Conservation (phyloP, 495 filamentous ascomycete species). For the Aspergillus carlsbadensis region DNA sequence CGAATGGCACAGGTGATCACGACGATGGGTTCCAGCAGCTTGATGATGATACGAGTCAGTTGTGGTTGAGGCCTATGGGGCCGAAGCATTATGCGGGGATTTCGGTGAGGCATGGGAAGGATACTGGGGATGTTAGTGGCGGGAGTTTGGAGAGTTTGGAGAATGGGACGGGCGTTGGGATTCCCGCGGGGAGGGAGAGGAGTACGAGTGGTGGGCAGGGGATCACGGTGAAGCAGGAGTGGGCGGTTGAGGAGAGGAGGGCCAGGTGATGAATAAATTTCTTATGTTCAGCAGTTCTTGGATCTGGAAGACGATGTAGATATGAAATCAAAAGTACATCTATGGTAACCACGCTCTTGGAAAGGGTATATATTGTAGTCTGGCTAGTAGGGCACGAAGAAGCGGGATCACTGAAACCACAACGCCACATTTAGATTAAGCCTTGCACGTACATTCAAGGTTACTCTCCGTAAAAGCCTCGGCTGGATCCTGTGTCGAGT, state of each 20-base stretch:
- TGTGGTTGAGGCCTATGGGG: conserved; percentile 13
- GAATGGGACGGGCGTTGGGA: background rate
- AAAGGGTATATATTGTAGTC: too few relatives aligned
- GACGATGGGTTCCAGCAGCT: conserved; percentile 2
- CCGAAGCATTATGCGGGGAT: conserved; percentile 7
- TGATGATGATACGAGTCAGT: conserved; percentile 12
- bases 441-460: too few relatives aligned
- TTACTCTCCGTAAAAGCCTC: too few relatives aligned
- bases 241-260: background rate
- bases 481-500: too few relatives aligned
- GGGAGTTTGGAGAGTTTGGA: background rate
- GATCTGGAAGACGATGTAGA: too few relatives aligned
- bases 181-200: background rate
- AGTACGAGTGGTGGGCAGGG: background rate
- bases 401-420: too few relatives aligned
- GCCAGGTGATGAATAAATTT: background rate
- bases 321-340: too few relatives aligned
- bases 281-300: too few relatives aligned
- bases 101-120: background rate
- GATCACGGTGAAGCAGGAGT: conserved; percentile 2
- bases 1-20: background rate
- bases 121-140: background rate
- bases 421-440: too few relatives aligned
- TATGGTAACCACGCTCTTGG: too few relatives aligned
- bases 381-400: too few relatives aligned